phyloP scores from a whole-genome alignment of 345 rosid species.

The Dimocarpus longan region DNA sequence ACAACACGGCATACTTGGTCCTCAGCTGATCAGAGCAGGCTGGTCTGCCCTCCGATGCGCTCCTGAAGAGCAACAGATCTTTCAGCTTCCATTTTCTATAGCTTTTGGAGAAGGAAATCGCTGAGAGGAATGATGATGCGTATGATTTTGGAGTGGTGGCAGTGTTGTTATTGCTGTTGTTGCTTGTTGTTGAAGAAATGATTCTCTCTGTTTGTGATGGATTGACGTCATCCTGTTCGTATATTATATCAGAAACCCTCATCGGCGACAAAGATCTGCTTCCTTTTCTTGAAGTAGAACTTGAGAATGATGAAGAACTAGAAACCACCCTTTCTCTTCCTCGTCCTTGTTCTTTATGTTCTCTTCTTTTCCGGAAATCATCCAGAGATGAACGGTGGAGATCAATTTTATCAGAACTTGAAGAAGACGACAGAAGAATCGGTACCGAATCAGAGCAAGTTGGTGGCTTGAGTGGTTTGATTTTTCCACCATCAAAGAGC shows the following conservation, averaged over 20 bases:
- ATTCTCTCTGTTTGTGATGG: slow-evolving; percentile 29
- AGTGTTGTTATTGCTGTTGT: neutral
- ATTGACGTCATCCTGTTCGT: slow-evolving; percentile 40
- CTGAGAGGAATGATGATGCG: slow-evolving; percentile 60
- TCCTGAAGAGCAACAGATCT: slow-evolving; percentile 77
- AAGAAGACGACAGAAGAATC: slow-evolving; percentile 28
- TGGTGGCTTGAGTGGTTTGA: slow-evolving; percentile 62
- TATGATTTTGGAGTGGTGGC: slow-evolving; percentile 34
- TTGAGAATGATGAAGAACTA: slow-evolving; percentile 31
- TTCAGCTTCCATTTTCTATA: slow-evolving; percentile 82
- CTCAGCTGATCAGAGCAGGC: slow-evolving; percentile 48
- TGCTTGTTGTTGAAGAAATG: slow-evolving; percentile 33
- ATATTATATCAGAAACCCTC: slow-evolving; percentile 64
- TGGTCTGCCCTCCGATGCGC: slow-evolving; percentile 91
- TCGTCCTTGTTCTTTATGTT: slow-evolving; percentile 31
- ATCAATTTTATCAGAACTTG: slow-evolving; percentile 29
- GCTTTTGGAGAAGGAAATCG: slow-evolving; percentile 56
- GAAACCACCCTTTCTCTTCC: slow-evolving; percentile 38
- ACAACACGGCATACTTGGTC: slow-evolving; percentile 44
- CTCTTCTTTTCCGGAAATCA: slow-evolving; percentile 29
- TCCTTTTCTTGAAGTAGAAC: slow-evolving; percentile 48
- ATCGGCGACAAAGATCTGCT: slow-evolving; percentile 80
- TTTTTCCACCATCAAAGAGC: slow-evolving; percentile 86
- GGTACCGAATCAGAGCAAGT: slow-evolving; percentile 40
- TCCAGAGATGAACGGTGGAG: neutral